Evolutionary conservation across 2,329 filamentous ascomycete species (phyloP).

Genomic region (Aspergillus japonicus): DNA sequence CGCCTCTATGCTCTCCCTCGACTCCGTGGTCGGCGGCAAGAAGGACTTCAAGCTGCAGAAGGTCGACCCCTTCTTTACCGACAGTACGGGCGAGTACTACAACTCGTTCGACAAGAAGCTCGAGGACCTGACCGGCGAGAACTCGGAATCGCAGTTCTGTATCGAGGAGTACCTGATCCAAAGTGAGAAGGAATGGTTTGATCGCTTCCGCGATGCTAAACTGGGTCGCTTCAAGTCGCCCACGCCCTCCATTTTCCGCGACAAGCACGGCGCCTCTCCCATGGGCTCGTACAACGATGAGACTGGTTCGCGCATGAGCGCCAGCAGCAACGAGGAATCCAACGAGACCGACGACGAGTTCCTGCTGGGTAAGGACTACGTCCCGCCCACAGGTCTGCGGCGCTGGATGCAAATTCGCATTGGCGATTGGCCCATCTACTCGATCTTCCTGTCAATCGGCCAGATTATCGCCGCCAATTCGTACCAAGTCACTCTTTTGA

Average conservation of each 20-base stretch:
- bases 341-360: slow-evolving; percentile 50
- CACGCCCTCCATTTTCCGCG: slow-evolving; percentile 30
- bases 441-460: slow-evolving; percentile 58
- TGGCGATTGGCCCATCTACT: slow-evolving; percentile 63
- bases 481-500: slow-evolving; percentile 67
- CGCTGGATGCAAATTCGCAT: slow-evolving; percentile 56
- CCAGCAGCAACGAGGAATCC: slow-evolving; percentile 23
- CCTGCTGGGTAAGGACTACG: slow-evolving; percentile 54
- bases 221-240: slow-evolving; percentile 50
- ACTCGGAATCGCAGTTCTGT: slow-evolving; percentile 58
- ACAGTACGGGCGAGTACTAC: slow-evolving; percentile 61
- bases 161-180: slow-evolving; percentile 65
- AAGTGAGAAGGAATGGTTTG: slow-evolving; percentile 66
- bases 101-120: slow-evolving; percentile 58
- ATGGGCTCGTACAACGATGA: slow-evolving; percentile 42
- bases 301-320: slow-evolving; percentile 28
- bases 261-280: slow-evolving; percentile 34
- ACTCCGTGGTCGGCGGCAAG: slow-evolving; percentile 59
- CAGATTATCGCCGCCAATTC: slow-evolving; percentile 65
- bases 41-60: slow-evolving; percentile 62
- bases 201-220: slow-evolving; percentile 56
- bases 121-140: slow-evolving; percentile 54
- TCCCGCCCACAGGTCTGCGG: slow-evolving; percentile 55
- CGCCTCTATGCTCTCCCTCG: slow-evolving; percentile 52
- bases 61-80: slow-evolving; percentile 65